Evolutionary conservation across 257 asterid genomes (phyloP).

Genomic region (Ocimum tenuiflorum): DNA sequence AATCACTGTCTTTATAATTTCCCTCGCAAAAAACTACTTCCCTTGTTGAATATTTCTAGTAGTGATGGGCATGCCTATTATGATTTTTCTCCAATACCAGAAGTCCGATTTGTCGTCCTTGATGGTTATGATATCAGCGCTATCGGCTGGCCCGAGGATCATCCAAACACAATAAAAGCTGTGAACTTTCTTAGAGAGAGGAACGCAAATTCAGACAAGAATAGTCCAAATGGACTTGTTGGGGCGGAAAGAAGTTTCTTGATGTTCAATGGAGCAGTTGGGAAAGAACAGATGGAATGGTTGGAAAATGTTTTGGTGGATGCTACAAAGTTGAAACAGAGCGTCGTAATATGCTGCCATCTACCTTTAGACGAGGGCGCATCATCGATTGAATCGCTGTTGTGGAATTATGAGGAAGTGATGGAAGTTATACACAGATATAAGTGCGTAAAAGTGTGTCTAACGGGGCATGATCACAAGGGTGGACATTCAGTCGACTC

Average conservation of each 20-base stretch:
- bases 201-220: conserved; percentile 78
- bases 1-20: conserved; percentile 95
- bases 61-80: conserved; percentile 51
- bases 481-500: conserved; percentile 71
- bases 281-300: conserved; percentile 78
- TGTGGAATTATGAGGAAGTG: conserved; percentile 90
- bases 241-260: conserved; percentile 73
- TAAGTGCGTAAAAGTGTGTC: conserved; percentile 73
- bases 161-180: conserved; percentile 57
- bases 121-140: conserved; percentile 85
- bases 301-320: conserved; percentile 59
- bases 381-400: conserved; percentile 45
- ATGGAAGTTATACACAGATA: conserved; percentile 72
- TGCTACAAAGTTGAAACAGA: conserved; percentile 54
- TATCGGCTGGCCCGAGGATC: conserved; percentile 81
- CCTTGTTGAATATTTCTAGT: conserved; percentile 50
- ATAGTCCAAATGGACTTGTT: conserved; percentile 78
- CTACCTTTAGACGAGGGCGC: conserved; percentile 65
- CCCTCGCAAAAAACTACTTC: conserved; percentile 75
- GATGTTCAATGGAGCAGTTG: conserved; percentile 88
- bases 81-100: conserved; percentile 76
- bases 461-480: conserved; percentile 76
- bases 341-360: conserved; percentile 69
- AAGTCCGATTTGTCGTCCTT: conserved; percentile 64
- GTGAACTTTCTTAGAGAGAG: conserved; percentile 47